Conservation (phyloP, 331 rosid genomes). For the Stylosanthes scabra region DNA sequence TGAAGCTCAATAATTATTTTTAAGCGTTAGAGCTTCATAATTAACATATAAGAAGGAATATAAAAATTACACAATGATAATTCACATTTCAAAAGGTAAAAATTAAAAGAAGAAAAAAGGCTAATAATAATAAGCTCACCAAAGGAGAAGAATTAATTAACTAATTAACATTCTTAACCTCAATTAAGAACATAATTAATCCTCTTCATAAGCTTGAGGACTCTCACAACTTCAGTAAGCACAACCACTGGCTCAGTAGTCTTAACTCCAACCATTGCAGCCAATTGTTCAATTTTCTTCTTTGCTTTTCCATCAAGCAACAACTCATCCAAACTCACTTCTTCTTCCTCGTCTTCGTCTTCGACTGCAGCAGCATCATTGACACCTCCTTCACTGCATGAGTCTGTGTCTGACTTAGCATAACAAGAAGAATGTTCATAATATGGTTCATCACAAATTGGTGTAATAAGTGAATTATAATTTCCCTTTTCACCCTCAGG, state of each 20-base stretch:
- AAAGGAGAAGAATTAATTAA: not conserved
- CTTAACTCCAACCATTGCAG: slow-evolving; percentile 51
- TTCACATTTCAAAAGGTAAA: not conserved
- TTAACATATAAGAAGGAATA: slow-evolving; percentile 6
- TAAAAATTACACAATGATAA: slow-evolving; percentile 5
- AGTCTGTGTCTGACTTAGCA: slow-evolving; percentile 40
- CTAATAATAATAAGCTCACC: not conserved
- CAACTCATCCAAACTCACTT: slow-evolving; percentile 36
- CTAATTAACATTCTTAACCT: not conserved
- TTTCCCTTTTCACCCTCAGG: slow-evolving; percentile 5
- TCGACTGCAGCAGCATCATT: slow-evolving; percentile 22
- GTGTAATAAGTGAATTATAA: slow-evolving; percentile 22
- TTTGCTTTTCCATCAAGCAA: slow-evolving; percentile 34
- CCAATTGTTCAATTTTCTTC: slow-evolving; percentile 49
- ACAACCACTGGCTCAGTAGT: slow-evolving; percentile 37
- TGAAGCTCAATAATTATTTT: slow-evolving; percentile 29
- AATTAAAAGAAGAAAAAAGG: not conserved
- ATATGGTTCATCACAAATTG: slow-evolving; percentile 28
- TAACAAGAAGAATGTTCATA: not conserved
- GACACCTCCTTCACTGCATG: slow-evolving; percentile 31
- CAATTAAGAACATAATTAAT: not conserved
- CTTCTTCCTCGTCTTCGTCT: slow-evolving; percentile 31
- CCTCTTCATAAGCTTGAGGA: slow-evolving; percentile 36
- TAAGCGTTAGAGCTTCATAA: slow-evolving; percentile 18
- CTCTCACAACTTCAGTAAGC: slow-evolving; percentile 49